Conservation (phyloP, 306 rosid species). For the Senna tora region DNA sequence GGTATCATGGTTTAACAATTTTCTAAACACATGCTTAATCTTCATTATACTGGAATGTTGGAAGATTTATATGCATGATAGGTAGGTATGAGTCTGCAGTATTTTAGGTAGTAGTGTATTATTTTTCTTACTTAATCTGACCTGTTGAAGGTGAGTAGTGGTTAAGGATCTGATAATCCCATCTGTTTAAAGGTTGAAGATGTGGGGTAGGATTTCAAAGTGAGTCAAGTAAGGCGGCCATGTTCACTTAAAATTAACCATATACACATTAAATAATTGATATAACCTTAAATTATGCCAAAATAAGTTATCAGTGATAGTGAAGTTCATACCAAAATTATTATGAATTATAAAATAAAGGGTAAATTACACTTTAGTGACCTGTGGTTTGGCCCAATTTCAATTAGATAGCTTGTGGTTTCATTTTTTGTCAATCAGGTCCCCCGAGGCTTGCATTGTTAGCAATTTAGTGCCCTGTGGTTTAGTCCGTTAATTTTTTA, state of each 20-base stretch:
- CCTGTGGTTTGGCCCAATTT: too few species aligned
- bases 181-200: background rate
- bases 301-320: background rate
- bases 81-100: background rate
- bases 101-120: background rate
- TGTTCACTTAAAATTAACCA: background rate
- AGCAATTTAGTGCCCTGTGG: too few species aligned
- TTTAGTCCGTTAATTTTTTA: too few species aligned
- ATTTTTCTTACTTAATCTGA: background rate
- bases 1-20: constrained; percentile 55
- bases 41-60: background rate
- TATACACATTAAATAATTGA: background rate
- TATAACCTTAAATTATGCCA: background rate
- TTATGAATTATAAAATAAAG: too few species aligned
- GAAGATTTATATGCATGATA: background rate
- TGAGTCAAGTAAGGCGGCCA: background rate
- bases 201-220: background rate
- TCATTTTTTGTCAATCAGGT: too few species aligned
- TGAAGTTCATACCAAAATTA: background rate
- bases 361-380: too few species aligned
- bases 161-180: background rate
- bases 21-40: constrained; percentile 11
- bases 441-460: too few species aligned
- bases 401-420: too few species aligned
- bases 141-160: background rate